A percentile compares a stretch with the other conserved stretches of the same genome.
Evolutionary conservation across 768 basidiomycete species (phyloP).

Genomic region (Tulasnella sp.): DNA sequence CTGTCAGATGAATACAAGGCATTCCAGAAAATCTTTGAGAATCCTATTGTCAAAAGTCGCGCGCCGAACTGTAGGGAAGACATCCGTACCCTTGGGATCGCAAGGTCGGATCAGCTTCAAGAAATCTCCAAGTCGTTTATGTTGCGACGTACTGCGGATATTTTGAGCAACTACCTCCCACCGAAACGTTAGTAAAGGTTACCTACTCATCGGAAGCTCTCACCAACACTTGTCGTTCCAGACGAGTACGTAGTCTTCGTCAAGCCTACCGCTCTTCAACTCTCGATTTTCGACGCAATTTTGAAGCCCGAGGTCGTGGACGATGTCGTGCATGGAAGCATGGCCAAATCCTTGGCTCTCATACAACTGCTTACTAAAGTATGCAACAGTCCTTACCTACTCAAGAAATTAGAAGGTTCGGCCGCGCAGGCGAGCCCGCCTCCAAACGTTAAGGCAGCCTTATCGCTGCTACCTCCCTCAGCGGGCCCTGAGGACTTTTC

Average conservation of each 20-base stretch:
- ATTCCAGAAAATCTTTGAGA: slow-evolving; percentile 80
- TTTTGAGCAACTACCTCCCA: slow-evolving; percentile 79
- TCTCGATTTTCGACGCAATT: slow-evolving; percentile 71
- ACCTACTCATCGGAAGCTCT: not conserved
- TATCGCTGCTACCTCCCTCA: slow-evolving; percentile 32
- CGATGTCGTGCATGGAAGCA: slow-evolving; percentile 62
- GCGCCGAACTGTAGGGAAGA: slow-evolving; percentile 66
- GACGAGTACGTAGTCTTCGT: slow-evolving; percentile 99
- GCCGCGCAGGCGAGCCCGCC: slow-evolving; percentile 39
- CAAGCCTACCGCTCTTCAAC: slow-evolving; percentile 77
- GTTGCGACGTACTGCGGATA: slow-evolving; percentile 76
- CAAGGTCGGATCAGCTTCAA: slow-evolving; percentile 65
- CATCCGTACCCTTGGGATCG: slow-evolving; percentile 73
- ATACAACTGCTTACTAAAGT: slow-evolving; percentile 83
- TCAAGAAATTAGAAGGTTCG: slow-evolving; percentile 60
- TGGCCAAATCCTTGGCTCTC: slow-evolving; percentile 71
- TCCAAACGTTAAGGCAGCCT: slow-evolving; percentile 47
- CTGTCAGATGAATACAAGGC: slow-evolving; percentile 64
- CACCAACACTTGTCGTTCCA: slow-evolving; percentile 36
- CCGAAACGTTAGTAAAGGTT: slow-evolving; percentile 63
- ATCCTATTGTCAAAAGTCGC: slow-evolving; percentile 80
- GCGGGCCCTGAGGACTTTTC: slow-evolving; percentile 50
- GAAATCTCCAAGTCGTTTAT: slow-evolving; percentile 83
- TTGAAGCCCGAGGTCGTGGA: slow-evolving; percentile 68
- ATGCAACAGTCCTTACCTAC: slow-evolving; percentile 84